These are phyloP conservation scores for Pyrus communis DNA, from an alignment of 306 rosid genomes.

Conservation along the genomic window DNA sequence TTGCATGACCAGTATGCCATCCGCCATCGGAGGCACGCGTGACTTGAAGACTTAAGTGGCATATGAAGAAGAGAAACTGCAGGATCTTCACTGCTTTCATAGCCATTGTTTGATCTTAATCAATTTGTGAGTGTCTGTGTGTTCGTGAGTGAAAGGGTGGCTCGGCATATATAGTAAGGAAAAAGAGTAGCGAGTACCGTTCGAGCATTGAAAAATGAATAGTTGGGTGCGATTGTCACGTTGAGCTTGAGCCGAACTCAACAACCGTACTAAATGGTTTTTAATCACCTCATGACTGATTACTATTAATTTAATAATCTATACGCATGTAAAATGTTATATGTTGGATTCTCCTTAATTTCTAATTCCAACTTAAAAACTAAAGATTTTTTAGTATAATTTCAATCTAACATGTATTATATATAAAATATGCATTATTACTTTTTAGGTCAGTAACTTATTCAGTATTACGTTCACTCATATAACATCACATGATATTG, in stretches of 20 bases:
- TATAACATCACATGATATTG: too few relatives aligned
- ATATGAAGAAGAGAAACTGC: neutral
- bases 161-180: neutral
- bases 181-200: neutral
- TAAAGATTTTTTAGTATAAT: too few relatives aligned
- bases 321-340: slow-evolving; percentile 2
- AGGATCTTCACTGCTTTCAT: slow-evolving; percentile 7
- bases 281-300: neutral
- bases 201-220: neutral
- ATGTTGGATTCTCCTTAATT: neutral
- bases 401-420: too few relatives aligned
- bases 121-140: neutral
- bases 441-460: too few relatives aligned
- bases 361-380: neutral
- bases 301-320: neutral
- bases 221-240: slow-evolving; percentile 15
- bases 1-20: slow-evolving; percentile 34
- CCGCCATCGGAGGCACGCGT: neutral
- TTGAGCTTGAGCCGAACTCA: slow-evolving; percentile 1
- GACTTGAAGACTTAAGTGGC: neutral
- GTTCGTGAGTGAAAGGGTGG: neutral
- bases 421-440: too few relatives aligned
- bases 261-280: slow-evolving; percentile 17
- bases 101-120: neutral
- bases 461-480: too few relatives aligned